These are phyloP conservation scores for Fusarium algeriense DNA, from an alignment of 2,329 filamentous ascomycete species.

Conservation along the genomic window DNA sequence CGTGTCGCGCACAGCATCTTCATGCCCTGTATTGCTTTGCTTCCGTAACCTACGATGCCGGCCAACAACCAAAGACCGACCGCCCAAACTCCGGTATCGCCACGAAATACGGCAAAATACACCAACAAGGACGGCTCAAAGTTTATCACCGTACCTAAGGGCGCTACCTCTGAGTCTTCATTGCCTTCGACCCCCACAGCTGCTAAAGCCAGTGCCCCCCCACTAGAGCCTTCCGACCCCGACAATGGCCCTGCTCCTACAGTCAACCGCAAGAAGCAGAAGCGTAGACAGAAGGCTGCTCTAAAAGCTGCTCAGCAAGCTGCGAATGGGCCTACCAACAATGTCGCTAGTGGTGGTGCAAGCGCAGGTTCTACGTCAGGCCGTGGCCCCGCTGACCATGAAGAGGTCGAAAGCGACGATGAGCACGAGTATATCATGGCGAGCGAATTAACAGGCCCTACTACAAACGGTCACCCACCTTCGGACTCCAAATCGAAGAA, in stretches of 20 bases:
- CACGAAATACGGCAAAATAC: slow-evolving; percentile 70
- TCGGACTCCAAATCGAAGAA: slow-evolving; percentile 65
- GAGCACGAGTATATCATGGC: slow-evolving; percentile 60
- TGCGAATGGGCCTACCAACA: slow-evolving; percentile 58
- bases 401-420: slow-evolving; percentile 68
- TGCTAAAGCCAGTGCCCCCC: slow-evolving; percentile 53
- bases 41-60: slow-evolving; percentile 61
- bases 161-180: slow-evolving; percentile 64
- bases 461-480: slow-evolving; percentile 48
- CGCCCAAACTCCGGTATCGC: slow-evolving; percentile 63
- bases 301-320: slow-evolving; percentile 68
- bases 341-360: slow-evolving; percentile 42
- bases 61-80: slow-evolving; percentile 65
- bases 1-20: slow-evolving; percentile 51
- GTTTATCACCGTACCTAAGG: slow-evolving; percentile 74
- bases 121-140: slow-evolving; percentile 78
- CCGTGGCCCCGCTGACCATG: slow-evolving; percentile 57
- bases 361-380: slow-evolving; percentile 40
- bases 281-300: slow-evolving; percentile 87
- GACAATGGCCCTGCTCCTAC: slow-evolving; percentile 56
- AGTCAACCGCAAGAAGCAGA: slow-evolving; percentile 95
- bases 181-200: slow-evolving; percentile 65
- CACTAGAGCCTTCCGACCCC: slow-evolving; percentile 42
- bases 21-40: slow-evolving; percentile 55
- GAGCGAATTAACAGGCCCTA: slow-evolving; percentile 47